Conservation (phyloP, 305 asterid species). For the Euphrasia arctica region DNA sequence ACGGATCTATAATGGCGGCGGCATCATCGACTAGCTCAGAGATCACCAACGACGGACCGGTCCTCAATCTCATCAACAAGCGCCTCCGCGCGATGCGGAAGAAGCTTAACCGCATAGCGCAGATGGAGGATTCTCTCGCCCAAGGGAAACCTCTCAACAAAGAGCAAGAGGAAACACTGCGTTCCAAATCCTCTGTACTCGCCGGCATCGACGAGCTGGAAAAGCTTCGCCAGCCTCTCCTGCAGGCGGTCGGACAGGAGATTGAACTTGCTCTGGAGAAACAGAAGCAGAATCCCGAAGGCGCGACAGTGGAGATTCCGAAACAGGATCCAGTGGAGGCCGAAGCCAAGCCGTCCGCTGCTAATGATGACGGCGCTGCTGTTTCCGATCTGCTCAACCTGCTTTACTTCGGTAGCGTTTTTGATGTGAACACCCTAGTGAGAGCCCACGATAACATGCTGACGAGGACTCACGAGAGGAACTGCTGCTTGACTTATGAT, state of each 20-base stretch:
- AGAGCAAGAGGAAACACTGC: slow-evolving; percentile 78
- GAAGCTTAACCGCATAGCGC: slow-evolving; percentile 68
- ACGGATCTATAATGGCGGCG: slow-evolving; percentile 48
- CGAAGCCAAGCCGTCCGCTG: slow-evolving; percentile 17
- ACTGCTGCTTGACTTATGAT: slow-evolving; percentile 80
- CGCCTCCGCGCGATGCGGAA: slow-evolving; percentile 85
- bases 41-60: slow-evolving; percentile 62
- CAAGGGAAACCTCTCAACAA: slow-evolving; percentile 81
- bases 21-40: slow-evolving; percentile 47
- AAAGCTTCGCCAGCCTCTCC: slow-evolving; percentile 63
- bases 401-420: slow-evolving; percentile 71
- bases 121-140: slow-evolving; percentile 70
- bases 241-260: slow-evolving; percentile 54
- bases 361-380: slow-evolving; percentile 21
- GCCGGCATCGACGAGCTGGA: slow-evolving; percentile 85
- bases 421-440: slow-evolving; percentile 60
- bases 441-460: slow-evolving; percentile 55
- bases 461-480: slow-evolving; percentile 85
- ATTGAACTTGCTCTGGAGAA: slow-evolving; percentile 33
- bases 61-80: slow-evolving; percentile 70
- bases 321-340: slow-evolving; percentile 13
- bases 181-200: slow-evolving; percentile 55
- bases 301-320: slow-evolving; percentile 13
- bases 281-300: slow-evolving; percentile 18
- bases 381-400: slow-evolving; percentile 67